Conservation (phyloP, 2,329 filamentous ascomycete species). For the Beauveria varroae region DNA sequence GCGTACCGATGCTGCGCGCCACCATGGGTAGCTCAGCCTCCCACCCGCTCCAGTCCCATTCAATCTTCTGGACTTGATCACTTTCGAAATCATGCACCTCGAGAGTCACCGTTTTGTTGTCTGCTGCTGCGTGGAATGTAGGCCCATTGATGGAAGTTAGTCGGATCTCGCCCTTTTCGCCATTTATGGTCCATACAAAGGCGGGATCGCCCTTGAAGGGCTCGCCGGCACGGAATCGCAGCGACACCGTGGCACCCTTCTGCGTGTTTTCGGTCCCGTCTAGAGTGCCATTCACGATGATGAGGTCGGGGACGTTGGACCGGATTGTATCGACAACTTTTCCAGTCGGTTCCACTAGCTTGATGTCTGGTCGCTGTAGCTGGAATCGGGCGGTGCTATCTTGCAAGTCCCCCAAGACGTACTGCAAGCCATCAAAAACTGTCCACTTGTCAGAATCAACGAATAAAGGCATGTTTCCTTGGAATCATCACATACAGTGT, state of each 20-base stretch:
- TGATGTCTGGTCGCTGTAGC: constrained; percentile 34
- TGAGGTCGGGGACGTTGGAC: constrained; percentile 38
- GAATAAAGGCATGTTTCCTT: background rate
- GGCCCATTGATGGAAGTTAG: constrained; percentile 24
- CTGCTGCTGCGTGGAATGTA: constrained; percentile 24
- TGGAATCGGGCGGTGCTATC: constrained; percentile 33
- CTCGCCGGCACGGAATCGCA: constrained; percentile 40
- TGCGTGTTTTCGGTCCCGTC: constrained; percentile 17
- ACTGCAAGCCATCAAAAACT: constrained; percentile 40
- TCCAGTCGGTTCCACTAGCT: constrained; percentile 26
- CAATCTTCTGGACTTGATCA: constrained; percentile 22
- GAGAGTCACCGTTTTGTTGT: constrained; percentile 34
- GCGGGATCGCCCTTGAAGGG: constrained; percentile 39
- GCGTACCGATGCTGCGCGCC: constrained; percentile 41
- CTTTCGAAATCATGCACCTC: constrained; percentile 44
- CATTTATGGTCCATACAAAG: constrained; percentile 42
- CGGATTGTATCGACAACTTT: constrained; percentile 23
- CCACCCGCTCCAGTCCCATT: constrained; percentile 5
- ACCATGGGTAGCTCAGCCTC: constrained; percentile 22
- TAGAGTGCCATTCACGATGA: constrained; percentile 29
- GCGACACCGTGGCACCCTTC: constrained; percentile 32
- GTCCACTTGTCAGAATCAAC: background rate
- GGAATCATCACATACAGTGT: constrained; percentile 29
- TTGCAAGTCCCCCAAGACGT: constrained; percentile 37
- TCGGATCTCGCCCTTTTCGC: constrained; percentile 43